Base-by-base conservation (phyloP, 164 flowering plant genomes). In the Protea cynaroides region DNA sequence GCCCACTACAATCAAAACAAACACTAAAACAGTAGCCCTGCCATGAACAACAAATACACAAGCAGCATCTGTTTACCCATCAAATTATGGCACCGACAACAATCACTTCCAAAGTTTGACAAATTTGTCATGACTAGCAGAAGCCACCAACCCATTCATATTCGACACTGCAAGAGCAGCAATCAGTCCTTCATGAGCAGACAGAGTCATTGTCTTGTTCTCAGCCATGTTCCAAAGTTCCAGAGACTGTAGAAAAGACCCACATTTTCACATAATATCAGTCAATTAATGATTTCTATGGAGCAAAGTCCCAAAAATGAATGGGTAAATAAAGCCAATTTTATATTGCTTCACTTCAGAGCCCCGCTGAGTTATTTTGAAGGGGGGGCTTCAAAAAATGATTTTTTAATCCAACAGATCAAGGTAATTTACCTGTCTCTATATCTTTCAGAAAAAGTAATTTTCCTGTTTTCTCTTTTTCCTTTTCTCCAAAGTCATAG, bases 171-270 rank as follows among this genome's bases (percentile, higher is more conserved):
- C 87, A 67, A 86, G 72, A 11, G 83, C 74, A 13, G 92, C 79
- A 7, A 86, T 80, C 22, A 81, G 74, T 24, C 80, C 78, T 3
- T 86, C 91, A 40, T 90, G 96, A 0, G 93, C 93, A 49, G 74
- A 37, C 22, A 86, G 63, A 13, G 85, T 84, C 90, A 86, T 82
- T 25, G 81, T 83, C 80, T 86, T 90, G 83, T 83, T 84, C 75
- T 84, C 88, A 0, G 68, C 25, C 83, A 83, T 79, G 82, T 87
- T 77, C 96, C 96, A 89, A 13, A 89, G 81, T 74, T 87, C 89
- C 79, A 89, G 44, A 60, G 86, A 80, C 96, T 89, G 70, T 15
- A 70, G 9, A 62, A 56, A 64, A 13, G 52, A 29, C 52, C 52
- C 46, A 49, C n/a, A 15, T 2, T 49, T 49, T 4, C 52, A 14